Conservation (phyloP, 2,329 filamentous ascomycete genomes). For the Exophiala spinifera region DNA sequence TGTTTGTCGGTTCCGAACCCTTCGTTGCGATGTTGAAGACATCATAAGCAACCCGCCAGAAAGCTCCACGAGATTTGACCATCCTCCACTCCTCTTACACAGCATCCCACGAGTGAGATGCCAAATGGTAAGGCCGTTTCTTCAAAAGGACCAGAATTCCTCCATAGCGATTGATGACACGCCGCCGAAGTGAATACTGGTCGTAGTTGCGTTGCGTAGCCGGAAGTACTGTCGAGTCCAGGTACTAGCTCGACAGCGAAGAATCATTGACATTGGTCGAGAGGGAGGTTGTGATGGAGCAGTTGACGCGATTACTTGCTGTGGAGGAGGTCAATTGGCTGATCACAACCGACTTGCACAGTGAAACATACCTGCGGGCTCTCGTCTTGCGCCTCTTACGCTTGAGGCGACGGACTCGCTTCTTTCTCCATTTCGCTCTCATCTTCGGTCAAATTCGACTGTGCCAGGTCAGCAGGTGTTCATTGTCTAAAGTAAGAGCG, state of each 20-base stretch:
- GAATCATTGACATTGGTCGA: slow-evolving; percentile 31
- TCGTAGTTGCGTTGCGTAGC: slow-evolving; percentile 11
- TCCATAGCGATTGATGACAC: slow-evolving; percentile 20
- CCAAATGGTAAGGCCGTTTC: slow-evolving; percentile 26
- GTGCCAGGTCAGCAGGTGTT: slow-evolving; percentile 8
- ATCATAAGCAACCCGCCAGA: slow-evolving; percentile 28
- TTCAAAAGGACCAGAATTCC: slow-evolving; percentile 8
- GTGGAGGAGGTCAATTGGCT: slow-evolving; percentile 36
- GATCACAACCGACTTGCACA: not conserved
- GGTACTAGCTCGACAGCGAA: slow-evolving; percentile 16
- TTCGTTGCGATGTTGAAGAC: slow-evolving; percentile 18
- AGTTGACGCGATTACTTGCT: slow-evolving; percentile 68
- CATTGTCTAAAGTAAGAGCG: not conserved
- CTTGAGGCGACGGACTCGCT: slow-evolving; percentile 98
- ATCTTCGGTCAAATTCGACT: slow-evolving; percentile 40
- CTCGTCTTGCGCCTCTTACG: slow-evolving; percentile 99
- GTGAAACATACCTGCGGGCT: slow-evolving; percentile 77
- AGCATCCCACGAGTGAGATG: slow-evolving; percentile 6
- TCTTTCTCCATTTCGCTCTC: slow-evolving; percentile 99
- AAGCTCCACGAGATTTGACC: slow-evolving; percentile 28
- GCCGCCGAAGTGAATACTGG: slow-evolving; percentile 14
- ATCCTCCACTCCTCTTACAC: slow-evolving; percentile 29
- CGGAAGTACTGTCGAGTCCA: slow-evolving; percentile 5
- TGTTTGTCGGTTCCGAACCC: slow-evolving; percentile 9
- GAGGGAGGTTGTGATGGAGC: slow-evolving; percentile 51